A percentile compares a stretch with the other conserved stretches of the same genome.
Evolutionary conservation across 2,329 filamentous ascomycete genomes (phyloP).

Genomic region (Ophiostoma populinum): DNA sequence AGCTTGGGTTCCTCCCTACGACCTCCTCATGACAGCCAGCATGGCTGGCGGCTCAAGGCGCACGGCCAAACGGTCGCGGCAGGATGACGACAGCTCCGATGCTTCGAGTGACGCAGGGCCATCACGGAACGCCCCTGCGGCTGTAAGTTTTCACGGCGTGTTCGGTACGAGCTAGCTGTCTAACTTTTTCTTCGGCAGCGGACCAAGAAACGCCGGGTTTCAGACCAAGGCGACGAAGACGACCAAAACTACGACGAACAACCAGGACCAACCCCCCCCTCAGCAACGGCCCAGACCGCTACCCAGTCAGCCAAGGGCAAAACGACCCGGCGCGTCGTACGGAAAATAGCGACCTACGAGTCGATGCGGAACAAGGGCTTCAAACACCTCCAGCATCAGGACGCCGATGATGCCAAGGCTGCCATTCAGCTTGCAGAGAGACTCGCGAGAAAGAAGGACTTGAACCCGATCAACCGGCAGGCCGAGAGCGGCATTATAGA

Average conservation of each 20-base stretch:
- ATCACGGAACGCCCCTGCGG: too few species aligned
- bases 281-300: too few species aligned
- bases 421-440: constrained; percentile 36
- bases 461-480: constrained; percentile 42
- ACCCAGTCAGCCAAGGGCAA: too few species aligned
- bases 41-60: not conserved
- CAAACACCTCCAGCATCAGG: constrained; percentile 36
- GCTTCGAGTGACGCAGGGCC: too few species aligned
- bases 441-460: constrained; percentile 36
- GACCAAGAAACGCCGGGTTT: too few species aligned
- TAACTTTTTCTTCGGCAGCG: too few species aligned
- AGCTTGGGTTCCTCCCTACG: too few species aligned
- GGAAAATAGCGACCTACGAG: constrained; percentile 36
- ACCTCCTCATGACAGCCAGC: too few species aligned
- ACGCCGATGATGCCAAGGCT: constrained; percentile 43
- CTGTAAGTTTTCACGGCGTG: constrained; percentile 28
- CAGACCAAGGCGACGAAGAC: too few species aligned
- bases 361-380: constrained; percentile 41
- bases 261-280: too few species aligned
- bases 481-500: constrained; percentile 79
- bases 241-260: too few species aligned
- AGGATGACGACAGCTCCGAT: too few species aligned
- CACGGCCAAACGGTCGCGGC: constrained; percentile 7
- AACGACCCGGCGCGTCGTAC: constrained; percentile 22
- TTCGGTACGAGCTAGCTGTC: constrained; percentile 17